These are phyloP conservation scores for Rubroboletus pulcherrimus DNA, from an alignment of 768 basidiomycete genomes.

Conservation along the genomic window DNA sequence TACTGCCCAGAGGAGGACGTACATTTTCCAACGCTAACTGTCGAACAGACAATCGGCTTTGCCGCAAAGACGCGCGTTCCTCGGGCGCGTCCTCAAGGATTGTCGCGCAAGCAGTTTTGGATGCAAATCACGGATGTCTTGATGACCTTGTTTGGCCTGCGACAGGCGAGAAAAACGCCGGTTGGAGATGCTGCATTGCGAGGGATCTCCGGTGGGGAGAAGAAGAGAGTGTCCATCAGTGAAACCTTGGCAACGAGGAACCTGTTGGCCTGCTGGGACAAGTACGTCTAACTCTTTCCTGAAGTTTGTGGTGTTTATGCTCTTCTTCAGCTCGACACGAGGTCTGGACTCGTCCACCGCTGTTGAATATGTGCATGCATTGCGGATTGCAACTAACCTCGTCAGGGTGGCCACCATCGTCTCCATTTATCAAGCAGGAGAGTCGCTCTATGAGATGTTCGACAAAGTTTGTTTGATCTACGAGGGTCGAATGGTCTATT, in stretches of 20 bases:
- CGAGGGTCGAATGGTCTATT: slow-evolving; percentile 58
- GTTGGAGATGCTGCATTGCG: slow-evolving; percentile 79
- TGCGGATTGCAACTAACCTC: slow-evolving; percentile 64
- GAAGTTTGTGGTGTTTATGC: slow-evolving; percentile 44
- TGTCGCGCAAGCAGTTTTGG: slow-evolving; percentile 35
- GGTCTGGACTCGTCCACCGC: slow-evolving; percentile 70
- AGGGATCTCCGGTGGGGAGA: slow-evolving; percentile 74
- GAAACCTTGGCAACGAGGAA: slow-evolving; percentile 72
- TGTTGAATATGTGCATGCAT: slow-evolving; percentile 65
- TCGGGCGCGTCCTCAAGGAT: slow-evolving; percentile 41
- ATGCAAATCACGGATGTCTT: slow-evolving; percentile 41
- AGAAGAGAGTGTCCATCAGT: slow-evolving; percentile 77
- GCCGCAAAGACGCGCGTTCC: slow-evolving; percentile 69
- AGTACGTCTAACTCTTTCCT: slow-evolving; percentile 34
- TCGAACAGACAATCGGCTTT: slow-evolving; percentile 70
- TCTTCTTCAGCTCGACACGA: slow-evolving; percentile 51
- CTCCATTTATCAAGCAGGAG: slow-evolving; percentile 83
- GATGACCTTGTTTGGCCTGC: slow-evolving; percentile 71
- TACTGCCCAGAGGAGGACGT: slow-evolving; percentile 85
- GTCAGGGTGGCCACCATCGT: slow-evolving; percentile 59
- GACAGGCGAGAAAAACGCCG: slow-evolving; percentile 65
- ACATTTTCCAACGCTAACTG: slow-evolving; percentile 81
- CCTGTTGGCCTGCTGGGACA: slow-evolving; percentile 77
- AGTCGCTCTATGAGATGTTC: slow-evolving; percentile 60
- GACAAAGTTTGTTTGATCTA: slow-evolving; percentile 68